Conservation (phyloP, 148 eudicot genomes). For the Dysphania ambrosioides region DNA sequence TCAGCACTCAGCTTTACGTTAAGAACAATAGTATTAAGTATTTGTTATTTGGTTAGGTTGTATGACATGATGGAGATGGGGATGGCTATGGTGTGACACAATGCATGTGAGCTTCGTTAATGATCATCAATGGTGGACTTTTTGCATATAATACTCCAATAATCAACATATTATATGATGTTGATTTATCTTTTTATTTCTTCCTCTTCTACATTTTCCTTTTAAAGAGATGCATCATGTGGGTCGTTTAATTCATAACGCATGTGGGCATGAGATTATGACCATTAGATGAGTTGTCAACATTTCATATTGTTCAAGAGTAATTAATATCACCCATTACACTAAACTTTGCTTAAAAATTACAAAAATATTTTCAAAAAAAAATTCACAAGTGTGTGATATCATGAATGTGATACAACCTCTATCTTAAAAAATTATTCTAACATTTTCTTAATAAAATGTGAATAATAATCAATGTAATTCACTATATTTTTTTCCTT, state of each 20-base stretch:
- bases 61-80: too few relatives aligned
- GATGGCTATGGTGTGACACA: slow-evolving; percentile 35
- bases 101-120: slow-evolving; percentile 33
- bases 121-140: slow-evolving; percentile 27
- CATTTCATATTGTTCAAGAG: not conserved
- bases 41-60: slow-evolving; percentile 33
- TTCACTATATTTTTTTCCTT: too few relatives aligned
- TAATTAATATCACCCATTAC: not conserved
- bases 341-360: too few relatives aligned
- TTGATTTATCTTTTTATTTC: not conserved
- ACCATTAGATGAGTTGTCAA: slow-evolving; percentile 25
- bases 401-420: not conserved
- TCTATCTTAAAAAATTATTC: not conserved
- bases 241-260: slow-evolving; percentile 31
- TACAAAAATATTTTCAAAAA: too few relatives aligned
- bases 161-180: slow-evolving; percentile 9
- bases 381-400: not conserved
- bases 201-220: not conserved
- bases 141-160: slow-evolving; percentile 2
- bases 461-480: too few relatives aligned
- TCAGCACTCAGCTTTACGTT: slow-evolving; percentile 26
- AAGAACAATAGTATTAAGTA: slow-evolving; percentile 5
- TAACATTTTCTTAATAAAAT: too few relatives aligned
- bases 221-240: slow-evolving; percentile 22
- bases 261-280: slow-evolving; percentile 38